These are phyloP conservation scores for Mrakia blollopis DNA, from an alignment of 768 basidiomycete species.

Conservation along the genomic window DNA sequence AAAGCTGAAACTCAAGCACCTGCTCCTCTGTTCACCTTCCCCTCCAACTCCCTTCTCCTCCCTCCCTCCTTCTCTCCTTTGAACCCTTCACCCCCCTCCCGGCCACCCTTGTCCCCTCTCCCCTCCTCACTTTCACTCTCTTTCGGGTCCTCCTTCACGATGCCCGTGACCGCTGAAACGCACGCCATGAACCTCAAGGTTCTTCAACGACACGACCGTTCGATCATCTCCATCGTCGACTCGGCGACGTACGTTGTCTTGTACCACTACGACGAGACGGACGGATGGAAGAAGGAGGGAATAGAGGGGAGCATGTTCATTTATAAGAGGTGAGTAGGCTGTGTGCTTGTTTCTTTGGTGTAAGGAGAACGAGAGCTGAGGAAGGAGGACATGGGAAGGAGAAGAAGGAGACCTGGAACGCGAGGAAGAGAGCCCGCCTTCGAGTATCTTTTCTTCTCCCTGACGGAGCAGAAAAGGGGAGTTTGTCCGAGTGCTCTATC, in stretches of 20 bases:
- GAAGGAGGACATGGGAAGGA: background rate
- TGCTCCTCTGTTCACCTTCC: background rate
- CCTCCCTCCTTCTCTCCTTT: background rate
- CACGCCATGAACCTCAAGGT: slow-evolving; percentile 36
- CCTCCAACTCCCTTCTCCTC: background rate
- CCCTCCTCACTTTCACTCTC: no score
- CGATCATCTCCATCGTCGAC: slow-evolving; percentile 34
- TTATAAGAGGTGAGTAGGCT: slow-evolving; percentile 32
- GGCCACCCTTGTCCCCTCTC: background rate
- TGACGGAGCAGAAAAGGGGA: no score
- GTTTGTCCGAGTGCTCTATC: no score
- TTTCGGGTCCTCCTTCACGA: no score
- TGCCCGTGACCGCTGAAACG: background rate
- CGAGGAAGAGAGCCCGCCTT: no score
- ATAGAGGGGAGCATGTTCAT: slow-evolving; percentile 37
- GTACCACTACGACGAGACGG: slow-evolving; percentile 26
- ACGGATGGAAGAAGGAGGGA: slow-evolving; percentile 36
- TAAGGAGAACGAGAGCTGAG: background rate
- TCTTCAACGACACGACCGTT: slow-evolving; percentile 34
- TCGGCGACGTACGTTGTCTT: slow-evolving; percentile 35
- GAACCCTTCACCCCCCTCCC: background rate
- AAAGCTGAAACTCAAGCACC: background rate
- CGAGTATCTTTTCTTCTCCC: no score
- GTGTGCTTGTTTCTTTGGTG: no score
- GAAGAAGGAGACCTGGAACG: no score